phyloP scores from a whole-genome alignment of 345 rosid species.

The Syzygium aromaticum region DNA sequence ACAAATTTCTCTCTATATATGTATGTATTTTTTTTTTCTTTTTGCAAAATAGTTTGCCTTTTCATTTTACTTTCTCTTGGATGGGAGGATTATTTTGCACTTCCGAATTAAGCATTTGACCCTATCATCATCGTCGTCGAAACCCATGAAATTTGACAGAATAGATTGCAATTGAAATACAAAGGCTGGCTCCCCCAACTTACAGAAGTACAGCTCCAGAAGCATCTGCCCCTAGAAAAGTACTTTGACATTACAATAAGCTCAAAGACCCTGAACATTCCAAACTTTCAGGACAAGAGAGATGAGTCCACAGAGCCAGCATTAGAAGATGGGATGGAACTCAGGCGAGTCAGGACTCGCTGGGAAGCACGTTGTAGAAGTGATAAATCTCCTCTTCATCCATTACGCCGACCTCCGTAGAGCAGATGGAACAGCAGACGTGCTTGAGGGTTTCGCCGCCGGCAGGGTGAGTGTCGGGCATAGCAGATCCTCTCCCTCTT shows the following conservation, averaged over 20 bases:
- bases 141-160: neutral
- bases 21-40: too few relatives aligned
- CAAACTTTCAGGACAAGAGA: too few relatives aligned
- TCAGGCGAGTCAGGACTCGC: constrained; percentile 36
- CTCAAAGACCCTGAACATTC: neutral
- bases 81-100: rapidly evolving
- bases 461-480: constrained; percentile 6
- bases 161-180: neutral
- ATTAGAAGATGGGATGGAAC: neutral
- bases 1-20: too few relatives aligned
- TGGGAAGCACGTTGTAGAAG: constrained; percentile 70
- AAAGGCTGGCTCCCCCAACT: neutral
- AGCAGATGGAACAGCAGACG: constrained; percentile 53
- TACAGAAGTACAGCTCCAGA: neutral
- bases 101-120: neutral
- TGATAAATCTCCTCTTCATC: constrained; percentile 74
- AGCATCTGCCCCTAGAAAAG: neutral
- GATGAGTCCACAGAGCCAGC: neutral
- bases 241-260: neutral
- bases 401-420: constrained; percentile 53
- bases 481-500: constrained; percentile 27
- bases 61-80: neutral
- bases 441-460: constrained; percentile 20
- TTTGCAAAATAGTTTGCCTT: neutral
- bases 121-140: neutral